phyloP scores from a whole-genome alignment of 1,284 basidiomycete species.

The Phylloporus sp. region DNA sequence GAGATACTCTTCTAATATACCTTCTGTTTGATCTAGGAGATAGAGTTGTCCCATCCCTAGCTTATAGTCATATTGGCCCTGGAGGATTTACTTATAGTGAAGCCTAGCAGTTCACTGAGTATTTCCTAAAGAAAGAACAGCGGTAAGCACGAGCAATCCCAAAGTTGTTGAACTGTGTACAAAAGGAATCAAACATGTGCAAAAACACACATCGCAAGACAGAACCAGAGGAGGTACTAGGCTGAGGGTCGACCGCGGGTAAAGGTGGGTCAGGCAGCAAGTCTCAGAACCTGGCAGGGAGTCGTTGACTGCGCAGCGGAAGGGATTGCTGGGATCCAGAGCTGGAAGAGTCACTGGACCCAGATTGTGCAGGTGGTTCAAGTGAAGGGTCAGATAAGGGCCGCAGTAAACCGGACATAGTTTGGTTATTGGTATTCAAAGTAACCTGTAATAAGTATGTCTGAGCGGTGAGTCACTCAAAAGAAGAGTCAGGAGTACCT shows the following conservation, averaged over 20 bases:
- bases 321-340: neutral
- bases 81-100: too few species aligned
- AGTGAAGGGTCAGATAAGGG: neutral
- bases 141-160: neutral
- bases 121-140: too few species aligned
- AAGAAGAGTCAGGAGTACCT: too few species aligned
- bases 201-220: neutral
- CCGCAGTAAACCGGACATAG: too few species aligned
- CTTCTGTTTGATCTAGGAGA: too few species aligned
- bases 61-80: too few species aligned
- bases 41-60: too few species aligned
- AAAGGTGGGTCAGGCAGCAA: neutral
- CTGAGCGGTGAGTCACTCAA: too few species aligned
- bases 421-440: too few species aligned
- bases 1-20: too few species aligned
- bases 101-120: too few species aligned
- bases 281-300: slow-evolving; percentile 1
- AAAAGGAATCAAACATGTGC: slow-evolving; percentile 4
- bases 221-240: neutral
- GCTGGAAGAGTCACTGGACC: neutral
- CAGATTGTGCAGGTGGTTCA: neutral
- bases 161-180: slow-evolving; percentile 4
- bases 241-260: neutral
- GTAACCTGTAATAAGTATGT: too few species aligned
- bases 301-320: neutral